phyloP scores from a whole-genome alignment of 169 alveolate genomes.

The Plasmodium cynomolgi region DNA sequence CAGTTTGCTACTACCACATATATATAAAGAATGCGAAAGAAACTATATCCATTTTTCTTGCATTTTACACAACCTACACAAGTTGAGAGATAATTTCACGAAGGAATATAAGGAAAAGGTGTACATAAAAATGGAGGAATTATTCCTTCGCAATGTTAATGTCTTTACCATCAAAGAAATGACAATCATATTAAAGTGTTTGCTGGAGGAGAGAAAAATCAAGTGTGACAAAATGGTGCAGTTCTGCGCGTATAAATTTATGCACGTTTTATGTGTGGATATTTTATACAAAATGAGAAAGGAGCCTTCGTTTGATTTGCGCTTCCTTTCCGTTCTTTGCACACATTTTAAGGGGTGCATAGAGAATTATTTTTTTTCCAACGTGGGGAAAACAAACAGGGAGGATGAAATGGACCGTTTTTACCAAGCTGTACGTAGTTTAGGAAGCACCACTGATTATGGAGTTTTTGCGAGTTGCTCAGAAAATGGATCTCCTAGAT shows the following conservation, averaged over 20 bases:
- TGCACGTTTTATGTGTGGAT: slow-evolving; percentile 33
- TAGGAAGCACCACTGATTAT: neutral
- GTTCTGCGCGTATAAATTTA: slow-evolving; percentile 37
- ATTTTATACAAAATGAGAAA: slow-evolving; percentile 27
- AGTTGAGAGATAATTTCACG: slow-evolving; percentile 40
- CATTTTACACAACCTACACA: slow-evolving; percentile 41
- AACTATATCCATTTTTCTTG: slow-evolving; percentile 69
- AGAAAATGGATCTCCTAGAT: slow-evolving; percentile 3
- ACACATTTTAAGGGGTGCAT: slow-evolving; percentile 24
- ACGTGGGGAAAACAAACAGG: neutral
- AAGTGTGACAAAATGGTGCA: slow-evolving; percentile 29
- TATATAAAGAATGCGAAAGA: slow-evolving; percentile 51
- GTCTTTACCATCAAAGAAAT: slow-evolving; percentile 39
- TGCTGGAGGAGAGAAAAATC: slow-evolving; percentile 21
- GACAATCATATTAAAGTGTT: slow-evolving; percentile 67
- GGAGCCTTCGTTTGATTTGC: neutral
- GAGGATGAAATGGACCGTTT: slow-evolving; percentile 23
- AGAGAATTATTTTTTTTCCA: slow-evolving; percentile 7
- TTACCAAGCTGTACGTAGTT: slow-evolving; percentile 1
- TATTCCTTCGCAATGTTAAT: slow-evolving; percentile 28
- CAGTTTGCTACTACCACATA: slow-evolving; percentile 28
- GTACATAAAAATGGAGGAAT: slow-evolving; percentile 13
- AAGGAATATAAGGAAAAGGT: slow-evolving; percentile 32
- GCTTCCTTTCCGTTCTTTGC: slow-evolving; percentile 20
- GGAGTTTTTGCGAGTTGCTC: neutral